Evolutionary conservation across 805 yeast genomes (phyloP).

Genomic region (Kodamaea sagamina): DNA sequence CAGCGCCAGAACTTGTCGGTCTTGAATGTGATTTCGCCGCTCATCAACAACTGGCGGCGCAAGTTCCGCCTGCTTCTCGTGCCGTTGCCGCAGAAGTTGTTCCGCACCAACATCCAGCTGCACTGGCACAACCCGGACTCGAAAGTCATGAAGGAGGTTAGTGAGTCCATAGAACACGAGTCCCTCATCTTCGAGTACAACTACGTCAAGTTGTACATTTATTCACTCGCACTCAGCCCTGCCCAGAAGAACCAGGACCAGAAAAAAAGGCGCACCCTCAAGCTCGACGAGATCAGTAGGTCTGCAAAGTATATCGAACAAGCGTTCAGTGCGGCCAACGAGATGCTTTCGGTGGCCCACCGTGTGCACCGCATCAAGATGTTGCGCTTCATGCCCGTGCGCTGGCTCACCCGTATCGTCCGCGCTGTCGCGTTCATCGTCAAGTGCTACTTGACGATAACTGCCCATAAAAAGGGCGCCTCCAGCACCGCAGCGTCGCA

Average conservation of each 20-base stretch:
- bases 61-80: slow-evolving; percentile 58
- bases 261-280: slow-evolving; percentile 31
- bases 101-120: slow-evolving; percentile 28
- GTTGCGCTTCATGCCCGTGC: slow-evolving; percentile 81
- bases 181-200: slow-evolving; percentile 78
- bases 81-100: slow-evolving; percentile 46
- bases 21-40: slow-evolving; percentile 70
- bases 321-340: slow-evolving; percentile 84
- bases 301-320: slow-evolving; percentile 77
- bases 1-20: slow-evolving; percentile 71
- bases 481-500: slow-evolving; percentile 18
- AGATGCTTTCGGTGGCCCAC: slow-evolving; percentile 68
- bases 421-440: slow-evolving; percentile 89
- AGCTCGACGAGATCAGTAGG: slow-evolving; percentile 68
- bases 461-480: slow-evolving; percentile 43
- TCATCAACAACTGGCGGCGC: slow-evolving; percentile 75
- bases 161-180: slow-evolving; percentile 58
- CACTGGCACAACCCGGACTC: slow-evolving; percentile 32
- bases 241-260: slow-evolving; percentile 24
- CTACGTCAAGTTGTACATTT: slow-evolving; percentile 81
- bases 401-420: slow-evolving; percentile 86
- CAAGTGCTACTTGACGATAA: slow-evolving; percentile 73
- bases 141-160: slow-evolving; percentile 40
- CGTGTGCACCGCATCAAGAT: slow-evolving; percentile 65
- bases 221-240: slow-evolving; percentile 72